phyloP scores from a whole-genome alignment of 768 basidiomycete genomes.

The Boletus pseudo-olivaceus region DNA sequence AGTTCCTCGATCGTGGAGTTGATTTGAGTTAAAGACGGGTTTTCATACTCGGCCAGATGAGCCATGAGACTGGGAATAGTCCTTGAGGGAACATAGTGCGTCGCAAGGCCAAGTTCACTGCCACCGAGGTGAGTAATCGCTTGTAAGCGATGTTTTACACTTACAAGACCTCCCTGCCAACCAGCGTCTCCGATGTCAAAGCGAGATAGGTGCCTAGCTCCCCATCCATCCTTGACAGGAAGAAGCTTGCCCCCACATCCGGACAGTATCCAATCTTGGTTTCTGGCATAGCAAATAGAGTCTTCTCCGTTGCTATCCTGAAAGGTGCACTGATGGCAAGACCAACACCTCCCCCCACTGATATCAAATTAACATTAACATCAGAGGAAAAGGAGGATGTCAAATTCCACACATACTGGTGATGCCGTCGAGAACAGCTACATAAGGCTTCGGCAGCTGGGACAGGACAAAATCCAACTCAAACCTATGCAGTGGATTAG shows the following conservation, averaged over 20 bases:
- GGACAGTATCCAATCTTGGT: slow-evolving; percentile 88
- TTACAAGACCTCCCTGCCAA: slow-evolving; percentile 84
- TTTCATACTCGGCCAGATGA: slow-evolving; percentile 49
- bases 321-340: slow-evolving; percentile 81
- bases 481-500: slow-evolving; percentile 48
- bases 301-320: slow-evolving; percentile 91
- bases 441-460: slow-evolving; percentile 78
- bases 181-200: slow-evolving; percentile 69
- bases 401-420: slow-evolving; percentile 60
- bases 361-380: neutral
- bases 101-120: slow-evolving; percentile 91
- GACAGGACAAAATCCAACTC: slow-evolving; percentile 75
- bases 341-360: slow-evolving; percentile 97
- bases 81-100: slow-evolving; percentile 83
- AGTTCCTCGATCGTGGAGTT: slow-evolving; percentile 69
- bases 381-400: slow-evolving; percentile 2
- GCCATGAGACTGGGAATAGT: slow-evolving; percentile 69
- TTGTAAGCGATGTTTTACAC: slow-evolving; percentile 29
- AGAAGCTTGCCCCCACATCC: slow-evolving; percentile 91
- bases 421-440: slow-evolving; percentile 85
- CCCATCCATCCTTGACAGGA: slow-evolving; percentile 87
- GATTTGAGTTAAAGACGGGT: slow-evolving; percentile 43
- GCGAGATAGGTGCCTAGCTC: slow-evolving; percentile 92
- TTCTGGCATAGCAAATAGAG: slow-evolving; percentile 94
- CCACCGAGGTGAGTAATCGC: slow-evolving; percentile 11